A percentile compares a stretch with the other conserved stretches of the same genome.
Evolutionary conservation across 805 yeast species (phyloP).

Genomic region (Sugiyamaella lignohabitans): DNA sequence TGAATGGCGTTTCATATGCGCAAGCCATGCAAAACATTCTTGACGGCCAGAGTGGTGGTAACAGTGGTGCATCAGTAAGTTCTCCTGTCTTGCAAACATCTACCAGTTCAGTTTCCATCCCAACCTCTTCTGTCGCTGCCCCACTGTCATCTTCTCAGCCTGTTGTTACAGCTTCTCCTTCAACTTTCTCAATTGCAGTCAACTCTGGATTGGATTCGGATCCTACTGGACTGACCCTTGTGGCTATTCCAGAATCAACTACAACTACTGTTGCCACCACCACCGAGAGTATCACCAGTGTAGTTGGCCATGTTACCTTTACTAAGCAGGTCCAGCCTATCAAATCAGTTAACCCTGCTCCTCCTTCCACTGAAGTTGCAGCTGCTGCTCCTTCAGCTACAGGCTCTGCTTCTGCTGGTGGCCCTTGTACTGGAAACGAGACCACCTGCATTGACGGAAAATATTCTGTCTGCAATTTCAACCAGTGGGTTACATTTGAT

Average conservation of each 20-base stretch:
- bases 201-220: background rate
- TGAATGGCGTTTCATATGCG: conserved; percentile 40
- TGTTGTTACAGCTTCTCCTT: conserved; percentile 9
- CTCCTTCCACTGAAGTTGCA: conserved; percentile 1
- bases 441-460: conserved; percentile 47
- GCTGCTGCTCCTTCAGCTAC: conserved; percentile 12
- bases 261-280: conserved; percentile 15
- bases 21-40: conserved; percentile 8
- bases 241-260: conserved; percentile 15
- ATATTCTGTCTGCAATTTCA: conserved; percentile 51
- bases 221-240: conserved; percentile 5
- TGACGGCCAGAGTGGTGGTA: conserved; percentile 1
- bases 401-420: conserved; percentile 20
- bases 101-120: conserved; percentile 12
- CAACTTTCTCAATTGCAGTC: background rate
- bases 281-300: conserved; percentile 14
- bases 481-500: conserved; percentile 48
- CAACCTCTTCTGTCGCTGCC: conserved; percentile 10
- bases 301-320: conserved; percentile 10
- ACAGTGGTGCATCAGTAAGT: conserved; percentile 14
- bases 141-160: conserved; percentile 4
- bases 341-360: conserved; percentile 8
- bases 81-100: conserved; percentile 6
- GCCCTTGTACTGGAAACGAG: conserved; percentile 38
- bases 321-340: conserved; percentile 9